A percentile compares a stretch with the other conserved stretches of the same genome.
These are phyloP conservation scores for Trametes versicolor DNA, from an alignment of 1,284 basidiomycete species.

Conservation along the genomic window DNA sequence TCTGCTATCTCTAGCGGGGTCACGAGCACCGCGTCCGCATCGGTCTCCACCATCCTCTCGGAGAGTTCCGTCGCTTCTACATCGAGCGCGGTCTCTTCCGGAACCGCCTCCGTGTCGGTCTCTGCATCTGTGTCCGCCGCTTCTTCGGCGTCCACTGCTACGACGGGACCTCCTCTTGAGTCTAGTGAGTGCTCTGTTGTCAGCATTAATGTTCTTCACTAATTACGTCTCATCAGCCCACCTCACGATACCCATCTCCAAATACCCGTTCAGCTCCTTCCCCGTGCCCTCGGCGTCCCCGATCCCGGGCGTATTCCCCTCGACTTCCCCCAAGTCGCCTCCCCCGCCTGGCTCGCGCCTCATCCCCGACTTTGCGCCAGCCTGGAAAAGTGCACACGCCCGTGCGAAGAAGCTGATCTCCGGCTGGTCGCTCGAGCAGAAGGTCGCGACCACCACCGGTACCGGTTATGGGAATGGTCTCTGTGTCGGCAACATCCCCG, in stretches of 20 bases:
- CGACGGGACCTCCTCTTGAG: slow-evolving; percentile 23
- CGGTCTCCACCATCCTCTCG: background rate
- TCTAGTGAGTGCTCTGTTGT: slow-evolving; percentile 19
- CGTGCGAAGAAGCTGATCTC: slow-evolving; percentile 50
- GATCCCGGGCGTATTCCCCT: slow-evolving; percentile 42
- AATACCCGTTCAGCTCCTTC: slow-evolving; percentile 43
- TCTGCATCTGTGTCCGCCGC: slow-evolving; percentile 8
- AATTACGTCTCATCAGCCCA: slow-evolving; percentile 15
- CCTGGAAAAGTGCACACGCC: slow-evolving; percentile 52
- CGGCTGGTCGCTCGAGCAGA: slow-evolving; percentile 50
- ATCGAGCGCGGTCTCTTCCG: slow-evolving; percentile 14
- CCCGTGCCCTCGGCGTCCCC: slow-evolving; percentile 44
- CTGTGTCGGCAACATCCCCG: slow-evolving; percentile 55
- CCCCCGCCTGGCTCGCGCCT: slow-evolving; percentile 43
- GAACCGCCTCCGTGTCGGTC: slow-evolving; percentile 11
- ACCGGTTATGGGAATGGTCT: slow-evolving; percentile 56
- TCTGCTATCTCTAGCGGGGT: slow-evolving; percentile 1
- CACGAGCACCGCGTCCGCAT: background rate
- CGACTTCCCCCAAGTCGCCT: slow-evolving; percentile 40
- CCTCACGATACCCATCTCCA: slow-evolving; percentile 31
- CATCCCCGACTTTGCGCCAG: slow-evolving; percentile 55
- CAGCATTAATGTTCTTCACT: background rate
- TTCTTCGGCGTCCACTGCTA: slow-evolving; percentile 4
- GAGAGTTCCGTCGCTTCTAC: background rate
- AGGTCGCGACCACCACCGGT: slow-evolving; percentile 53